Conservation (phyloP, 1,284 basidiomycete species). For the Fomes fomentarius region DNA sequence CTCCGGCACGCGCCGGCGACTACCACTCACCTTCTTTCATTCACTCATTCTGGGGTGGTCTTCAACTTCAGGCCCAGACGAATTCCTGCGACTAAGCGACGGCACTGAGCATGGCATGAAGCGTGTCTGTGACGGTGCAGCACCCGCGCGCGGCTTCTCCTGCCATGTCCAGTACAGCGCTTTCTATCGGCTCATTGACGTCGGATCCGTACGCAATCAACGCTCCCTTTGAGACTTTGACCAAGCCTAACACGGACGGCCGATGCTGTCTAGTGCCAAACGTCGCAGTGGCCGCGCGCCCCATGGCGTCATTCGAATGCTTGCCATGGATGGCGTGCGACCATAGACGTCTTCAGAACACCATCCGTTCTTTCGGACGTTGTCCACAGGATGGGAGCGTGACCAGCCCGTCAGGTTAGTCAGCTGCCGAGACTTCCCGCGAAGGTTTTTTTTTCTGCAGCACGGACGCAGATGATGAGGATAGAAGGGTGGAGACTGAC, state of each 20-base stretch:
- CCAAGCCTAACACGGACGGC: not conserved
- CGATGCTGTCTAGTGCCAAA: constrained; percentile 9
- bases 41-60: constrained; percentile 8
- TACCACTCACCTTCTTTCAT: not conserved
- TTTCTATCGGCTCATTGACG: not conserved
- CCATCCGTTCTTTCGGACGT: constrained; percentile 5
- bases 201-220: not conserved
- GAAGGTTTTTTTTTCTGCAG: constrained; percentile 4
- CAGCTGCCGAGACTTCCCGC: constrained; percentile 9
- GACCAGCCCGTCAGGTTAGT: constrained; percentile 1
- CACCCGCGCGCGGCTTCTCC: not conserved
- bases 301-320: not conserved
- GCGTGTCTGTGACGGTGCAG: not conserved
- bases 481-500: not conserved
- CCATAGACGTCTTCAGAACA: not conserved
- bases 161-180: not conserved
- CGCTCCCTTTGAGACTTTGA: no score
- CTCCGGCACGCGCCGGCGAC: constrained; percentile 2
- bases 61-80: constrained; percentile 1
- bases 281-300: not conserved
- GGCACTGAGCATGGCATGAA: not conserved
- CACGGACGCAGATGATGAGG: not conserved
- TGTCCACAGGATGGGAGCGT: not conserved
- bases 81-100: constrained; percentile 8
- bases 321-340: constrained; percentile 1